Base-by-base conservation (phyloP, 805 yeast genomes). In the Wickerhamomyces chambardii region DNA sequence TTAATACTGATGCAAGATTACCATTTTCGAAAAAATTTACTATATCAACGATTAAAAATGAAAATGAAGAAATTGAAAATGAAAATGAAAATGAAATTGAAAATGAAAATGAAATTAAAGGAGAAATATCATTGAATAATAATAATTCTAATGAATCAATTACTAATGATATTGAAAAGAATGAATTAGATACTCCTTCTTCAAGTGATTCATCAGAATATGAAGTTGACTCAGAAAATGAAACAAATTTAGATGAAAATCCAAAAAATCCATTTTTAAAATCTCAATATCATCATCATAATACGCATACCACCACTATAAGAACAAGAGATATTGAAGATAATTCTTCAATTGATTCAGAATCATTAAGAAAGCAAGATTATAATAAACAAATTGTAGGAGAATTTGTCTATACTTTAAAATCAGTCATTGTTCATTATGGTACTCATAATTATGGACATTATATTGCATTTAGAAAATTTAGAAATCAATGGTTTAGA, bases 381-480 rank as follows among this genome's bases (percentile, higher is more conserved):
- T 42, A 35, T 41, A 41, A 29, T 42, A 38, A 25, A 45, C 41
- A 11, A 42, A 37, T 7, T 30, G 52, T 59, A 38, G 69, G 75
- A 3, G 64, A 68, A 3, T 54, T 81, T 30, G 61, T 68, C 4
- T 90, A 90, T 55, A 68, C 76, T 28, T 66, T 90, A 41, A 84
- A 84, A 51, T 84, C 96, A 1, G 92, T 84, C 1, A 84, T 90
- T 31, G 78, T 90, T 1, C 98, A 90, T 57, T 89, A 81, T 55
- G 98, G 98, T 33, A 83, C 95, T 1, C 97, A 92, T 48, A 87
- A 90, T 48, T 92, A 86, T 54, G 98, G 98, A n/a, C 98, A 90
- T 57, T 90, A 90, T 53, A 84, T 90, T 41, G 86, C 94, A 29
- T 90, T 73, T 61, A 75, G 97, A 50, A 80, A 76, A 49, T 70